phyloP scores from a whole-genome alignment of 352 stramenopile genomes.

The Aphanomyces stellatus region DNA sequence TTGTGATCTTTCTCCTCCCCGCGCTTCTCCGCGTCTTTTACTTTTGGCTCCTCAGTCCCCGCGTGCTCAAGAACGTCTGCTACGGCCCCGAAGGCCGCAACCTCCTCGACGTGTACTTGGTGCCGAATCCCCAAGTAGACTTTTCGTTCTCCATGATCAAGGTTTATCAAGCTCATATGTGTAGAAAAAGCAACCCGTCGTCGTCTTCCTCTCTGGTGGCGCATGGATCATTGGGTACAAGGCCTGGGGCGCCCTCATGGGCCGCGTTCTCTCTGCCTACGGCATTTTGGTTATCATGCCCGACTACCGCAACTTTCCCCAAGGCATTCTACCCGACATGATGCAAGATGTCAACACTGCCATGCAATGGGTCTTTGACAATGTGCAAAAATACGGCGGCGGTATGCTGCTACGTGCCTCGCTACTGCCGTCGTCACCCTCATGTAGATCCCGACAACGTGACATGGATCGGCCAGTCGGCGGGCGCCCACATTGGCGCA shows the following conservation, averaged over 20 bases:
- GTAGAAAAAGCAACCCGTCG: conserved; percentile 46
- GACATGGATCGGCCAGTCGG: conserved; percentile 83
- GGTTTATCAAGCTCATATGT: neutral
- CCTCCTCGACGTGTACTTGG: conserved; percentile 80
- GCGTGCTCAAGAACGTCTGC: conserved; percentile 75
- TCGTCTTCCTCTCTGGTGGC: conserved; percentile 86
- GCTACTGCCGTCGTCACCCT: neutral
- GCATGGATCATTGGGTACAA: conserved; percentile 93
- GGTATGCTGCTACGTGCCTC: conserved; percentile 10
- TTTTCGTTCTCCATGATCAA: neutral
- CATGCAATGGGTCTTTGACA: conserved; percentile 84
- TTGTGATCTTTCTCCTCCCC: conserved; percentile 46
- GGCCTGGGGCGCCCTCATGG: conserved; percentile 84
- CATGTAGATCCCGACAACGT: conserved; percentile 58
- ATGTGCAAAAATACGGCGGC: conserved; percentile 77
- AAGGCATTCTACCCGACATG: conserved; percentile 83
- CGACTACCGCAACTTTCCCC: conserved; percentile 90
- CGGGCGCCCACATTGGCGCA: conserved; percentile 80
- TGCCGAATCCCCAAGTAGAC: conserved; percentile 24
- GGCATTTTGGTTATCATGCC: conserved; percentile 84
- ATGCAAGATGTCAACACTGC: conserved; percentile 75
- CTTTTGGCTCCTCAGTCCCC: conserved; percentile 43
- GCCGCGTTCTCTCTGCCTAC: conserved; percentile 53
- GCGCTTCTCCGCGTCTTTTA: conserved; percentile 44
- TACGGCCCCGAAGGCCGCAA: conserved; percentile 70